Conservation (phyloP, 2,329 filamentous ascomycete species). For the Trichoderma breve region DNA sequence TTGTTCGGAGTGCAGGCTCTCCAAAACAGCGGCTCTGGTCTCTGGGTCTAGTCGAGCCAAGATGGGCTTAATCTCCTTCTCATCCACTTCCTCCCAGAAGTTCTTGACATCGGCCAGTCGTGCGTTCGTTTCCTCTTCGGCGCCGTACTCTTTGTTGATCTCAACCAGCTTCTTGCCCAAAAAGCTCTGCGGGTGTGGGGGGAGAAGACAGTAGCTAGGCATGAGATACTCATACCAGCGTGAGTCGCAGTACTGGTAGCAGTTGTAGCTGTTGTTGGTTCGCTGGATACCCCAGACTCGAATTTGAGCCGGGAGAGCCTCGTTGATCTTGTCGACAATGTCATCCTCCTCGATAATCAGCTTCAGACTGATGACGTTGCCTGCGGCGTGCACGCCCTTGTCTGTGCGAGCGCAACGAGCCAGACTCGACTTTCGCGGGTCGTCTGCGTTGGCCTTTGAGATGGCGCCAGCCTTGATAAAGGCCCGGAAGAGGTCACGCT, state of each 20-base stretch:
- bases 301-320: constrained; percentile 80
- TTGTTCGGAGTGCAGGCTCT: constrained; percentile 52
- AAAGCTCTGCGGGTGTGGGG: constrained; percentile 85
- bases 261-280: constrained; percentile 88
- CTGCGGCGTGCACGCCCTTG: constrained; percentile 94
- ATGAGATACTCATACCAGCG: constrained; percentile 97
- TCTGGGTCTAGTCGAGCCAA: constrained; percentile 61
- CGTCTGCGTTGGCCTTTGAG: constrained; percentile 93
- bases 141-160: constrained; percentile 68
- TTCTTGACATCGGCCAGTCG: constrained; percentile 73
- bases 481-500: constrained; percentile 89
- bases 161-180: constrained; percentile 81
- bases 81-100: constrained; percentile 83
- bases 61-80: constrained; percentile 73
- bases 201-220: constrained; percentile 87
- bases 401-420: constrained; percentile 94
- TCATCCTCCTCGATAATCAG: constrained; percentile 90
- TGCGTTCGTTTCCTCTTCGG: constrained; percentile 64
- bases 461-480: constrained; percentile 91
- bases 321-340: constrained; percentile 88
- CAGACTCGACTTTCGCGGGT: constrained; percentile 93
- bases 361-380: constrained; percentile 93
- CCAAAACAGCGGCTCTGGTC: constrained; percentile 60
- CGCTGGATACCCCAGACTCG: constrained; percentile 91
- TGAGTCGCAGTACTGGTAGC: constrained; percentile 92